These are phyloP conservation scores for Blastocladiella emersonii DNA, from an alignment of 371 early-diverging fungal species.

Conservation along the genomic window DNA sequence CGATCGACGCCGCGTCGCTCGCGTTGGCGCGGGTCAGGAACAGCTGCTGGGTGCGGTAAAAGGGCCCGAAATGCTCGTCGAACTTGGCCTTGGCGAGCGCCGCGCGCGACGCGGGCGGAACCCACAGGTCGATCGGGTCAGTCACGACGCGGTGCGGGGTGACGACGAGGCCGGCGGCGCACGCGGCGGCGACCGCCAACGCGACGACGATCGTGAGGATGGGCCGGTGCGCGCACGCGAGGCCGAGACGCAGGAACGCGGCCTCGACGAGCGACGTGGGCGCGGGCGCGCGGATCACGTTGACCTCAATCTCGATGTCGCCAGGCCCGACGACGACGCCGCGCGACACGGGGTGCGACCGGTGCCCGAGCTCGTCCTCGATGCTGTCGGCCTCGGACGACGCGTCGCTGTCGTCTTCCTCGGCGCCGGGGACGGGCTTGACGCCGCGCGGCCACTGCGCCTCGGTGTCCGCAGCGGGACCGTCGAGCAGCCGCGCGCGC, in stretches of 20 bases:
- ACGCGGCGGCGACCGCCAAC: slow-evolving; percentile 28
- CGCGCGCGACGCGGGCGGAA: slow-evolving; percentile 45
- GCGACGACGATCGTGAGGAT: slow-evolving; percentile 32
- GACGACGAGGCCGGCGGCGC: slow-evolving; percentile 41
- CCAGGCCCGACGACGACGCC: too few species aligned
- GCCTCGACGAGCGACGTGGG: too few species aligned
- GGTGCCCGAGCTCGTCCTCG: too few species aligned
- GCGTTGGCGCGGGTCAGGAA: slow-evolving; percentile 38
- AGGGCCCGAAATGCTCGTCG: slow-evolving; percentile 53
- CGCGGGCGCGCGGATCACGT: too few species aligned
- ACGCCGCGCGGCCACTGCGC: too few species aligned
- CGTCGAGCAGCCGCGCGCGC: too few species aligned
- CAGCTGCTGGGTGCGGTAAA: slow-evolving; percentile 56
- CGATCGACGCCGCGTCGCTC: slow-evolving; percentile 17
- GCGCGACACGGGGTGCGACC: too few species aligned
- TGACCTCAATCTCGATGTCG: too few species aligned
- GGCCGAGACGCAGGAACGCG: slow-evolving; percentile 53
- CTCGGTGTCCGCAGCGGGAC: too few species aligned
- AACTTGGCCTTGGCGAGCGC: slow-evolving; percentile 47
- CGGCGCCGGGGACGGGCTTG: too few species aligned
- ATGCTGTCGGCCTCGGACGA: too few species aligned
- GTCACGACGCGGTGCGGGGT: slow-evolving; percentile 29
- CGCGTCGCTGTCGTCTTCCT: too few species aligned
- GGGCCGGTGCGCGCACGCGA: slow-evolving; percentile 44
- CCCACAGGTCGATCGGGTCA: slow-evolving; percentile 57